Evolutionary conservation across 2,329 filamentous ascomycete species (phyloP), one percentile per base, ranked within the genome.

Genomic region (Cryphonectria carpinicola): DNA sequence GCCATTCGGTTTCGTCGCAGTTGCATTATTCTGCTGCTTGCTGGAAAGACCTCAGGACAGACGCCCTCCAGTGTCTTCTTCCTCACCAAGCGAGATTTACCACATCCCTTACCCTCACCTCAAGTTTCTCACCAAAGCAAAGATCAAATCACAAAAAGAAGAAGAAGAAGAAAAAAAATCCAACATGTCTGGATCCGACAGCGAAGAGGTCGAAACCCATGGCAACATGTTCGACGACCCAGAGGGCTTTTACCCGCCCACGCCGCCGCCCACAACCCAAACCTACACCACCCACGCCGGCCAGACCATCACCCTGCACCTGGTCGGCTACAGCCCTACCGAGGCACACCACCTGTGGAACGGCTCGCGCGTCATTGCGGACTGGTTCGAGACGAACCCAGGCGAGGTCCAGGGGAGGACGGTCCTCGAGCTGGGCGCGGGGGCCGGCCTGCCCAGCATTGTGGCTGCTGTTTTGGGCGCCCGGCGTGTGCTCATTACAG

Each of bases 321-420:
- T 98, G 82, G 93, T 97, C 61, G 95, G 95, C 72, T 90, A 93
- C 80, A 95, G 93, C 83, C 93, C 94, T 35, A 88, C 97, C 19
- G 97, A 97, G 88, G 95, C 93, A 22, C 93, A 98, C 81, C 87
- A 93, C 74, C 87, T 98, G 41, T 98, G 95, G 95, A 97, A 98
- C 80, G 95, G 93, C 72, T 91, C 92, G 72, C 91, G 93, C 73
- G 89, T 93, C 54, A 87, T 95, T 65, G 89, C 94, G 22, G 85
- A 89, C 75, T 94, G 94, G 81, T 89, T 98, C 70, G 93, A 97
- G 81, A 82, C 87, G 58, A 84, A 89, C 74, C 86, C 89, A n/a
- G 76, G 80, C 11, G 85, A 93, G 5, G 86, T 97, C n/a, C 77
- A 81, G 19, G 86, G 82, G 74, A 90, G 89, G 78, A 89, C 90